These are phyloP conservation scores for Saccharomycopsis microspora DNA, from an alignment of 805 yeast genomes.

Conservation along the genomic window DNA sequence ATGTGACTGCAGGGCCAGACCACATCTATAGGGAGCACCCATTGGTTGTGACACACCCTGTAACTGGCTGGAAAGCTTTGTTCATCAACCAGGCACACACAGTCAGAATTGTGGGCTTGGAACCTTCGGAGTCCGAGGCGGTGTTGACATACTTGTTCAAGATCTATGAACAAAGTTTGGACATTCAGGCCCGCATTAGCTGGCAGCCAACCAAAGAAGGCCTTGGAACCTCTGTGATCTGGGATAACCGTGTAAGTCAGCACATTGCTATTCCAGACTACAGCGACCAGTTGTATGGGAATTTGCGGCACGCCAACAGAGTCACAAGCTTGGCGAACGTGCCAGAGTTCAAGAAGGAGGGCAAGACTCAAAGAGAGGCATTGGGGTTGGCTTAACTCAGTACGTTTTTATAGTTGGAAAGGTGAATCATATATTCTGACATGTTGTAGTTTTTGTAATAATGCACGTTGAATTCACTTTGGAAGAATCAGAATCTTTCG, in stretches of 20 bases:
- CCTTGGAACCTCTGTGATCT: slow-evolving; percentile 39
- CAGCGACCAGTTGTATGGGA: slow-evolving; percentile 24
- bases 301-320: slow-evolving; percentile 39
- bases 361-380: slow-evolving; percentile 43
- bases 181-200: slow-evolving; percentile 41
- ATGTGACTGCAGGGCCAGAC: slow-evolving; percentile 36
- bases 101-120: slow-evolving; percentile 38
- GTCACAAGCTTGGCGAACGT: slow-evolving; percentile 42
- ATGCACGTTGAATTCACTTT: too few relatives aligned
- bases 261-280: slow-evolving; percentile 43
- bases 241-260: slow-evolving; percentile 48
- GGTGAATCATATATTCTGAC: too few relatives aligned
- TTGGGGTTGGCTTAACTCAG: slow-evolving; percentile 24
- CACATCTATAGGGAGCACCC: slow-evolving; percentile 49
- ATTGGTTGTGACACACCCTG: slow-evolving; percentile 52
- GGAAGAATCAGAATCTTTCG: too few relatives aligned
- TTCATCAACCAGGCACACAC: slow-evolving; percentile 43
- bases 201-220: slow-evolving; percentile 36
- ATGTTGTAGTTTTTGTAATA: too few relatives aligned
- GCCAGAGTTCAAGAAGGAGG: slow-evolving; percentile 38
- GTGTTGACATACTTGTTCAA: slow-evolving; percentile 35
- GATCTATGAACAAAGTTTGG: slow-evolving; percentile 39
- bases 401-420: too few relatives aligned
- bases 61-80: slow-evolving; percentile 50
- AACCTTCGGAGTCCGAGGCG: slow-evolving; percentile 36